Base-by-base conservation (phyloP, 192 early-diverging fungal genomes). In the Mortierella alpina region DNA sequence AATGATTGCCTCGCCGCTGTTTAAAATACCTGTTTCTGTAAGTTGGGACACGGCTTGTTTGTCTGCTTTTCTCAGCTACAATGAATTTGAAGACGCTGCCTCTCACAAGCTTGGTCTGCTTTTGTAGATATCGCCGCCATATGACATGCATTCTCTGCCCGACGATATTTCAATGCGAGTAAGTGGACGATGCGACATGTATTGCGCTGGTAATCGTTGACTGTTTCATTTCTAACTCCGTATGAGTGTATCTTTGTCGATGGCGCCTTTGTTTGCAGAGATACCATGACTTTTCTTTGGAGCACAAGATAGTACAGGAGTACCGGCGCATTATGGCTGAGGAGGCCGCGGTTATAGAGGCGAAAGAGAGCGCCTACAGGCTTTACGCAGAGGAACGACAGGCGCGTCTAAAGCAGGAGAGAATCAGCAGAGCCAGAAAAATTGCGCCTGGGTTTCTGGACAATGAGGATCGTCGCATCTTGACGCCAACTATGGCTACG, bases 371-470 rank as follows among this genome's bases (percentile, higher is more conserved):
- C 44, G 84, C 73, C 57, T 79, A 55, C 63, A 74, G 14, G 56
- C 69, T 51, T 9, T 88, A 83, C 54, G 54, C 76, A 23, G 83
- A 86, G 18, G 88, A 84, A 56, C 69, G 77, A 59, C 52, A 86
- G 52, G 74, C 85, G 7, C 82, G 86, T 54, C 74, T 86, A 52
- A 89, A 91, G 58, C 81, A 77, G 40, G 85, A 86, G 45, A 47
- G 70, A 10, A 67, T 80, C 17, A 75, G 65, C 9, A 66, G 75
- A 41, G 90, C 90, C 45, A 66, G 89, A 20, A 90, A 89, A 81
- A 88, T 91, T 68, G 90, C 91, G 1, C 91, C 91, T 44, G 91
- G 91, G 17, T 88, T 91, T 70, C 50, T 90, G 61, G 89, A 90
- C 69, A 80, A 72, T 56, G 88, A 87, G n/a, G 87, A 88, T 67